phyloP scores from a whole-genome alignment of 495 filamentous ascomycete species.

The Xylaria palmicola region DNA sequence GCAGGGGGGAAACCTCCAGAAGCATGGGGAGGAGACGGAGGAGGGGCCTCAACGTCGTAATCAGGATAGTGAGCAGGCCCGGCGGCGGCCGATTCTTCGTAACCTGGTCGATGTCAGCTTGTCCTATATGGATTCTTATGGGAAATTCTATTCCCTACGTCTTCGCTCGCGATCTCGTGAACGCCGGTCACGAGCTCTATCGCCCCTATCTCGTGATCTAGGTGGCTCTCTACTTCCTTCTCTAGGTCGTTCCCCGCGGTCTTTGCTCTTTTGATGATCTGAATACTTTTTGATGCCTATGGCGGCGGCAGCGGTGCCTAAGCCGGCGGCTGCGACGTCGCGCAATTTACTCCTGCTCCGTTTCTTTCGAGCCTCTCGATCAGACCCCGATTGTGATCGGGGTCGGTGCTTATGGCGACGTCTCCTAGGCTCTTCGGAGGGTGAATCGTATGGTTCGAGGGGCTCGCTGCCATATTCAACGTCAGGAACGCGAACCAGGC shows the following conservation, averaged over 20 bases:
- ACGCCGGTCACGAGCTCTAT: constrained; percentile 26
- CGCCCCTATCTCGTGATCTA: constrained; percentile 19
- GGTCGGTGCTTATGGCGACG: constrained; percentile 18
- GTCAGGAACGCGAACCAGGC: constrained; percentile 60
- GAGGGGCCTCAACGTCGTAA: constrained; percentile 32
- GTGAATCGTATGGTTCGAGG: constrained; percentile 42
- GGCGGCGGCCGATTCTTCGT: constrained; percentile 39
- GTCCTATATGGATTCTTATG: background rate
- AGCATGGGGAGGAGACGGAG: constrained; percentile 51
- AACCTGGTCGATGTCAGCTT: constrained; percentile 33
- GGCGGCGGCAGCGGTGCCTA: constrained; percentile 71
- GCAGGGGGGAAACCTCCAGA: constrained; percentile 50
- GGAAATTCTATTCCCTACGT: constrained; percentile 33
- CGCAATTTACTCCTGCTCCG: constrained; percentile 62
- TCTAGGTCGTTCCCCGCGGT: constrained; percentile 32
- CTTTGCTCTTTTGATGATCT: constrained; percentile 38
- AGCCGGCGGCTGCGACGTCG: constrained; percentile 65
- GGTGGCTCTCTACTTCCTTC: constrained; percentile 21
- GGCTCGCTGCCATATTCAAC: constrained; percentile 43
- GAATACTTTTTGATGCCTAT: constrained; percentile 71
- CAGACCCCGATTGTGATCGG: constrained; percentile 41
- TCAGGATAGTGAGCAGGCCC: constrained; percentile 35
- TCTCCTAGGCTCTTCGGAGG: constrained; percentile 25
- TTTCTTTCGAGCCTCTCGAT: constrained; percentile 51
- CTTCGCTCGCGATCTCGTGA: constrained; percentile 42